A percentile compares a stretch with the other conserved stretches of the same genome.
Conservation (phyloP, 352 stramenopile species). For the Globisporangium rhizosaccharum region DNA sequence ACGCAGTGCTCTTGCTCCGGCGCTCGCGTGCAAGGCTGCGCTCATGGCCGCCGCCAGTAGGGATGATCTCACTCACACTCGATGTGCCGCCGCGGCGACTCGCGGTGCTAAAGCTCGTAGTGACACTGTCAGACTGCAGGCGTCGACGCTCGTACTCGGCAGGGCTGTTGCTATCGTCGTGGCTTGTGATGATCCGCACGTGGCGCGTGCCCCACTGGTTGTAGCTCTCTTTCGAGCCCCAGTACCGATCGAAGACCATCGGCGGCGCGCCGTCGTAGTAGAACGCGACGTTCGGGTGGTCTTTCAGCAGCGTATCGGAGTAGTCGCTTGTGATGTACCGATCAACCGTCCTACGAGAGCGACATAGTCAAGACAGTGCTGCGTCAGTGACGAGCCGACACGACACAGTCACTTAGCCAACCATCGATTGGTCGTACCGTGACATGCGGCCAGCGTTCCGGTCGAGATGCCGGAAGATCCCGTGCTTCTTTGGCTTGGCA, state of each 20-base stretch:
- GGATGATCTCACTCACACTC: constrained; percentile 13
- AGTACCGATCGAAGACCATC: constrained; percentile 50
- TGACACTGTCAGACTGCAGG: constrained; percentile 29
- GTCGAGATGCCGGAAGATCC: constrained; percentile 55
- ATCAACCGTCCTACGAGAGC: constrained; percentile 50
- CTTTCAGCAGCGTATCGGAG: constrained; percentile 36
- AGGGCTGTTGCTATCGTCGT: neutral
- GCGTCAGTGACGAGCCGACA: neutral
- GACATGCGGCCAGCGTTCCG: constrained; percentile 40
- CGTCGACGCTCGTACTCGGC: constrained; percentile 35
- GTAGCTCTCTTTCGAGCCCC: constrained; percentile 54
- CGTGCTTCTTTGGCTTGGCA: constrained; percentile 50
- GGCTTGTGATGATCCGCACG: constrained; percentile 36
- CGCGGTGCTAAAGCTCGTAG: constrained; percentile 5
- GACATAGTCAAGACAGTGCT: constrained; percentile 1
- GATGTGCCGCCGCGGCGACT: constrained; percentile 6
- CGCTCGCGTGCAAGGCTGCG: constrained; percentile 23
- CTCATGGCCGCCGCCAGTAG: neutral
- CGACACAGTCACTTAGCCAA: neutral
- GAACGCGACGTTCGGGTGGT: constrained; percentile 48
- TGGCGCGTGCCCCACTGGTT: constrained; percentile 51
- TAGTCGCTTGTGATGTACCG: constrained; percentile 62
- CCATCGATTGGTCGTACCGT: constrained; percentile 22
- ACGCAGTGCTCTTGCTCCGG: constrained; percentile 69
- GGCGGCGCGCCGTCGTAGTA: constrained; percentile 49